These are phyloP conservation scores for Nicotiana otophora DNA, from an alignment of 257 asterid genomes.

Conservation along the genomic window DNA sequence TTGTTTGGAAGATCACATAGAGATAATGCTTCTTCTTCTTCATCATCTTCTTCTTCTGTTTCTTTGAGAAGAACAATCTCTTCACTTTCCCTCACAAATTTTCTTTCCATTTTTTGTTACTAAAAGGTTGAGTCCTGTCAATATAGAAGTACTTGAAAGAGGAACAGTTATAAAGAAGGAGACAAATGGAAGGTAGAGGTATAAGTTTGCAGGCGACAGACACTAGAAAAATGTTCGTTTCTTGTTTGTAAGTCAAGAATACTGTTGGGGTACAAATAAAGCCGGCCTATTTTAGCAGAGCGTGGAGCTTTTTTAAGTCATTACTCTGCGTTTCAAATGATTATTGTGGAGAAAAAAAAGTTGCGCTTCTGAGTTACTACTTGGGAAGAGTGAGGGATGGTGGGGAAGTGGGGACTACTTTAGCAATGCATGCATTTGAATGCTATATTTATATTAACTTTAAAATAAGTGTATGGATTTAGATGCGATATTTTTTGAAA, in stretches of 20 bases:
- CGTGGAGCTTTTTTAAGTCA: slow-evolving; percentile 28
- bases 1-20: slow-evolving; percentile 70
- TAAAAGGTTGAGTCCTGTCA: not conserved
- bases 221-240: slow-evolving; percentile 27
- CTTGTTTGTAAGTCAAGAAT: slow-evolving; percentile 37
- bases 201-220: not conserved
- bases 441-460: not conserved
- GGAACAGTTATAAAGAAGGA: slow-evolving; percentile 10
- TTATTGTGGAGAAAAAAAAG: slow-evolving; percentile 16
- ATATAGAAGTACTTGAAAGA: slow-evolving; percentile 14
- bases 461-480: not conserved
- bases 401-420: slow-evolving; percentile 13
- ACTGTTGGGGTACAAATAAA: slow-evolving; percentile 28
- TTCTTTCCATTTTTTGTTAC: not conserved
- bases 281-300: slow-evolving; percentile 30
- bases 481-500: not conserved
- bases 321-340: slow-evolving; percentile 29
- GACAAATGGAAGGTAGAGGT: slow-evolving; percentile 33
- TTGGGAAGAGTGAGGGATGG: slow-evolving; percentile 8
- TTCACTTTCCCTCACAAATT: not conserved
- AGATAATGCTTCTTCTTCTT: slow-evolving; percentile 65
- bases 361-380: not conserved
- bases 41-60: slow-evolving; percentile 6
- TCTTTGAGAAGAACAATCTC: slow-evolving; percentile 8
- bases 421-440: slow-evolving; percentile 9